These are phyloP conservation scores for Nymphaea thermarum DNA, from an alignment of 164 flowering plant genomes.

Conservation along the genomic window DNA sequence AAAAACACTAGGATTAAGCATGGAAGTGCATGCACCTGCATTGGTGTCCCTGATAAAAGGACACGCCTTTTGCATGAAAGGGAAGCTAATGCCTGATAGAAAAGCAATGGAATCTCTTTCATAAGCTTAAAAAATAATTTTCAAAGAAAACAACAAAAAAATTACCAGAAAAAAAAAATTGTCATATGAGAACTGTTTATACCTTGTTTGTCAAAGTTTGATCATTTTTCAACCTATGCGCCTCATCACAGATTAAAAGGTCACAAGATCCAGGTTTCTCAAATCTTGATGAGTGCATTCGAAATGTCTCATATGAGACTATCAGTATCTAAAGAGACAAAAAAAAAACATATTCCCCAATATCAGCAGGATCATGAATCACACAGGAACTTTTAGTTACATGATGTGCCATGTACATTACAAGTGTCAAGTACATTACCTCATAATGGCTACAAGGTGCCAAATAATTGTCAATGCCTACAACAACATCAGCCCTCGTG, in stretches of 20 bases:
- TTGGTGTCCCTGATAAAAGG: conserved; percentile 91
- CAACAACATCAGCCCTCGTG: conserved; percentile 72
- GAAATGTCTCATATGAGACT: conserved; percentile 96
- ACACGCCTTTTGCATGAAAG: conserved; percentile 81
- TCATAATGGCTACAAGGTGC: conserved; percentile 48
- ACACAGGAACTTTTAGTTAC: not conserved
- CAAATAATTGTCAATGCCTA: conserved; percentile 66
- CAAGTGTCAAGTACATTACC: conserved; percentile 23
- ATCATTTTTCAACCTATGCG: conserved; percentile 94
- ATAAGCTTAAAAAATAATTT: too few relatives aligned
- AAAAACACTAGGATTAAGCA: not conserved
- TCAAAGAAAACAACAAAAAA: not conserved
- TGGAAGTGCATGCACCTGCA: conserved; percentile 56
- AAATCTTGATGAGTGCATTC: conserved; percentile 88
- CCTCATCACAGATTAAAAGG: conserved; percentile 97
- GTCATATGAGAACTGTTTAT: conserved; percentile 4
- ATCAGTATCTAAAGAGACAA: conserved; percentile 53
- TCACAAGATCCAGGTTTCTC: conserved; percentile 70
- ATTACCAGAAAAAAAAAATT: not conserved
- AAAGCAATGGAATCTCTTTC: not conserved
- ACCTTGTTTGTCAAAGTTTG: conserved; percentile 95
- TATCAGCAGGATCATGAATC: not conserved
- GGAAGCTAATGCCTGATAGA: conserved; percentile 78
- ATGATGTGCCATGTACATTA: not conserved
- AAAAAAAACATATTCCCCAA: not conserved